Percentiles rank a stretch among this genome's conserved stretches.
phyloP scores from a whole-genome alignment of 768 basidiomycete species.

The Fomitopsis serialis region DNA sequence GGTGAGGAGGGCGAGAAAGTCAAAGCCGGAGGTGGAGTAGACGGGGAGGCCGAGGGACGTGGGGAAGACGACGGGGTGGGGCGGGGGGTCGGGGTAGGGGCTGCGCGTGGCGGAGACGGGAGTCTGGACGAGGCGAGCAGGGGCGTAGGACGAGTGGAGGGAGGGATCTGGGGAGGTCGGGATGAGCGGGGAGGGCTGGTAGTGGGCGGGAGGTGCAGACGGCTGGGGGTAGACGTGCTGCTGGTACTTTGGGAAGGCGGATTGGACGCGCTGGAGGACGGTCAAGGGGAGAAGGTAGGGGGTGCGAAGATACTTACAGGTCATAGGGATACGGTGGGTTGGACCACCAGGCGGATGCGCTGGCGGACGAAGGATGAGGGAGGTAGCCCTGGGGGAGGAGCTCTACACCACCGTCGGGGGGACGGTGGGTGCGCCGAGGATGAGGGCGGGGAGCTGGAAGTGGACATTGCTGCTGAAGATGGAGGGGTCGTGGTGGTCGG shows the following conservation, averaged over 20 bases:
- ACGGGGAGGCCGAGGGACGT: conserved; percentile 43
- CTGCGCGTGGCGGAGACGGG: conserved; percentile 3
- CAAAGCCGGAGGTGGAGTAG: conserved; percentile 90
- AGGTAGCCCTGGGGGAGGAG: conserved; percentile 49
- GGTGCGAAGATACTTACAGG: conserved; percentile 8
- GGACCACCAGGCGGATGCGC: conserved; percentile 43
- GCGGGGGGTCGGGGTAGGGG: conserved; percentile 1
- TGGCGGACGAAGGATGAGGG: conserved; percentile 9
- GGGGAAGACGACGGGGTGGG: conserved; percentile 14
- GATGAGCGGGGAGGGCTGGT: background rate
- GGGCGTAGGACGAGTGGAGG: background rate
- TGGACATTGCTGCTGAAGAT: conserved; percentile 28
- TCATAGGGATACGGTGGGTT: conserved; percentile 21
- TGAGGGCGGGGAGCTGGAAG: conserved; percentile 64
- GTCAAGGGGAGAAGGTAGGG: background rate
- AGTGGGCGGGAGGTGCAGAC: background rate
- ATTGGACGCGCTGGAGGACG: background rate
- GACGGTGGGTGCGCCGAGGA: conserved; percentile 55
- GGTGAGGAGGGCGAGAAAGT: conserved; percentile 74
- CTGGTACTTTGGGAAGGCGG: background rate
- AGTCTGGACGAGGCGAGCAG: conserved; percentile 5
- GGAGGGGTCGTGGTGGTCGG: conserved; percentile 2
- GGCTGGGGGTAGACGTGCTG: background rate
- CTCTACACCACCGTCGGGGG: conserved; percentile 71
- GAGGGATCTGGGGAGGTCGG: background rate